phyloP scores from a whole-genome alignment of 2,329 filamentous ascomycete genomes.

The Colletotrichum sp. region DNA sequence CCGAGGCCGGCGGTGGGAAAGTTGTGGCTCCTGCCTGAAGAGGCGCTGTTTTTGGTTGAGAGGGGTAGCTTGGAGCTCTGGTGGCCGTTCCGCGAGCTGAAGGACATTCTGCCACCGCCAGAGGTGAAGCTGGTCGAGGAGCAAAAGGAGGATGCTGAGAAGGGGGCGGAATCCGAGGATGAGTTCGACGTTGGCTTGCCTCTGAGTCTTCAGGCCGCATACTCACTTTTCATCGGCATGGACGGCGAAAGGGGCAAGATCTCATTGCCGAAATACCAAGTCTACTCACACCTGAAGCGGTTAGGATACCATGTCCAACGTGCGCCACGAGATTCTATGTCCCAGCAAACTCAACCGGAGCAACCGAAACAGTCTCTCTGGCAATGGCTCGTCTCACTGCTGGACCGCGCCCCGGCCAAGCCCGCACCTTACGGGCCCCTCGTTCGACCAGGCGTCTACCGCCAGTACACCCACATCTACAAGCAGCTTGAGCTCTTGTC shows the following conservation, averaged over 20 bases:
- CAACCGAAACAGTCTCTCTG: conserved; percentile 41
- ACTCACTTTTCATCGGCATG: conserved; percentile 80
- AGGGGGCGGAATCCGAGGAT: conserved; percentile 36
- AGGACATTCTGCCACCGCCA: conserved; percentile 48
- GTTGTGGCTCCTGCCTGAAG: conserved; percentile 88
- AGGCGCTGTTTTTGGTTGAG: conserved; percentile 89
- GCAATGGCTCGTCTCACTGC: conserved; percentile 59
- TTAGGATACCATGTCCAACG: conserved; percentile 82
- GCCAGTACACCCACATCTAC: conserved; percentile 76
- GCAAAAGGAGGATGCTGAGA: conserved; percentile 27
- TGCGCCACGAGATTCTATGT: conserved; percentile 49
- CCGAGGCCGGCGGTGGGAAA: conserved; percentile 58
- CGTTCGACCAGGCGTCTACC: conserved; percentile 67
- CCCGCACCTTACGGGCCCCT: conserved; percentile 58
- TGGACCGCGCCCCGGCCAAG: conserved; percentile 33
- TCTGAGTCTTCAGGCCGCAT: conserved; percentile 89
- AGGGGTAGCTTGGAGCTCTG: conserved; percentile 85
- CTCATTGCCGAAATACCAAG: conserved; percentile 81
- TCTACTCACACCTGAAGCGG: conserved; percentile 85
- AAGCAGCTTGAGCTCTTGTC: conserved; percentile 76
- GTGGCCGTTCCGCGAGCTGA: conserved; percentile 70
- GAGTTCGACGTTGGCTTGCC: conserved; percentile 73
- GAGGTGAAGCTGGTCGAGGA: conserved; percentile 26
- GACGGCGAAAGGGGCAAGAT: conserved; percentile 67
- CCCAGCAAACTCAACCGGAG: background rate